Conservation (phyloP, 2,329 filamentous ascomycete species). For the Neophaeococcomyces aloes region DNA sequence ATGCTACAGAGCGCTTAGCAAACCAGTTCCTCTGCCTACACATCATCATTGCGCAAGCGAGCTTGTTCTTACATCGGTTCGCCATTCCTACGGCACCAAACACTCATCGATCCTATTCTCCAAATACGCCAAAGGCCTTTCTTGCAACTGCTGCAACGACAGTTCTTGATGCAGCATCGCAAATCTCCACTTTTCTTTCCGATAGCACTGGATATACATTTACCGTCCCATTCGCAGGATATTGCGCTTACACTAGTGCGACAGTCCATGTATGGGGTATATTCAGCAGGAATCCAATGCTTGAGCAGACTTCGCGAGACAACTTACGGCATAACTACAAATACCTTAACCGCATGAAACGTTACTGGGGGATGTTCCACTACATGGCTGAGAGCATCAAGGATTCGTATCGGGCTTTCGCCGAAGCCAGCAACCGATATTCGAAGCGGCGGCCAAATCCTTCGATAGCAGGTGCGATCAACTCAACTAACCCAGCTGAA, state of each 20-base stretch:
- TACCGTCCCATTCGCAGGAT: slow-evolving; percentile 85
- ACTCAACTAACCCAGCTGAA: background rate
- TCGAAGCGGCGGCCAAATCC: slow-evolving; percentile 28
- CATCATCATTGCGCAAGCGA: slow-evolving; percentile 78
- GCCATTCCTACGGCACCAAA: slow-evolving; percentile 58
- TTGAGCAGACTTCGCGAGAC: slow-evolving; percentile 69
- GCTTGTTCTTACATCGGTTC: slow-evolving; percentile 81
- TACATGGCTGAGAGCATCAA: slow-evolving; percentile 91
- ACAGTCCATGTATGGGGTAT: slow-evolving; percentile 91
- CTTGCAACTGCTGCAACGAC: slow-evolving; percentile 62
- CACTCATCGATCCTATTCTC: slow-evolving; percentile 21
- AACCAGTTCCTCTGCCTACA: slow-evolving; percentile 92
- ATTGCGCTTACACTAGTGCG: slow-evolving; percentile 85
- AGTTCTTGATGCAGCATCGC: slow-evolving; percentile 72
- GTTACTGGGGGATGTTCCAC: slow-evolving; percentile 97
- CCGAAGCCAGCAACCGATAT: slow-evolving; percentile 66
- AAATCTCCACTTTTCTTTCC: slow-evolving; percentile 72
- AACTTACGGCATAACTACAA: slow-evolving; percentile 81
- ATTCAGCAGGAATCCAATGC: slow-evolving; percentile 67
- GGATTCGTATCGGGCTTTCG: slow-evolving; percentile 73
- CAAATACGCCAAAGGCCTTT: slow-evolving; percentile 67
- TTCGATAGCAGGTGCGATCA: background rate
- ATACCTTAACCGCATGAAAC: slow-evolving; percentile 89
- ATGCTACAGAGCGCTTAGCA: slow-evolving; percentile 72
- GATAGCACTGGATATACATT: slow-evolving; percentile 71